These are phyloP conservation scores for Phytophthora kernoviae DNA, from an alignment of 352 stramenopile genomes.

Conservation along the genomic window DNA sequence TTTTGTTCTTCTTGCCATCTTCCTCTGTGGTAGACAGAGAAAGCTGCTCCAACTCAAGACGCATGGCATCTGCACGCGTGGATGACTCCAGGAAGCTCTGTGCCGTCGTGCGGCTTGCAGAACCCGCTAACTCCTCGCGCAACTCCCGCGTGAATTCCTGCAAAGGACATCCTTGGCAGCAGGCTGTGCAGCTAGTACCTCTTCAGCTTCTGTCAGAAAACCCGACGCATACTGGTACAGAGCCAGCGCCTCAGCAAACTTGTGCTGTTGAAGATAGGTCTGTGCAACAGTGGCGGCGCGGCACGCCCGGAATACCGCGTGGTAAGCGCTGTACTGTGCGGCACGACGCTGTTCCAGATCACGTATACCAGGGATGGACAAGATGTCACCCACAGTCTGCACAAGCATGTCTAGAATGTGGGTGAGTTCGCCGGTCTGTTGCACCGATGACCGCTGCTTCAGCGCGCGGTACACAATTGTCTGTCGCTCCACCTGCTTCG, in stretches of 20 bases:
- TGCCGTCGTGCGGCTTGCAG: conserved; percentile 71
- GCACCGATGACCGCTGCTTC: conserved; percentile 46
- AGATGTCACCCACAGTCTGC: conserved; percentile 80
- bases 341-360: conserved; percentile 57
- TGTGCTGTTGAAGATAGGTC: conserved; percentile 64
- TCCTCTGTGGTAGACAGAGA: conserved; percentile 42
- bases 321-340: conserved; percentile 75
- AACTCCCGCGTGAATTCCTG: conserved; percentile 69
- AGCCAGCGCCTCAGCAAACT: conserved; percentile 71
- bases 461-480: conserved; percentile 71
- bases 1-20: conserved; percentile 63
- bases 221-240: conserved; percentile 75
- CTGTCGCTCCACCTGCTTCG: conserved; percentile 73
- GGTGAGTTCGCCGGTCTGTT: conserved; percentile 65
- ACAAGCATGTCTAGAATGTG: conserved; percentile 87
- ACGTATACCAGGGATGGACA: conserved; percentile 60
- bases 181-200: conserved; percentile 59
- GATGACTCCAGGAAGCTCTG: conserved; percentile 73
- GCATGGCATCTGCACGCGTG: conserved; percentile 57
- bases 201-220: conserved; percentile 66
- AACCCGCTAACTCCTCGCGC: conserved; percentile 61
- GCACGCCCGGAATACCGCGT: conserved; percentile 69
- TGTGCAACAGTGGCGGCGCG: conserved; percentile 67
- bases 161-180: conserved; percentile 65
- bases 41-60: conserved; percentile 70